Conservation (phyloP, 805 yeast genomes). For the Scheffersomyces coipomensis region DNA sequence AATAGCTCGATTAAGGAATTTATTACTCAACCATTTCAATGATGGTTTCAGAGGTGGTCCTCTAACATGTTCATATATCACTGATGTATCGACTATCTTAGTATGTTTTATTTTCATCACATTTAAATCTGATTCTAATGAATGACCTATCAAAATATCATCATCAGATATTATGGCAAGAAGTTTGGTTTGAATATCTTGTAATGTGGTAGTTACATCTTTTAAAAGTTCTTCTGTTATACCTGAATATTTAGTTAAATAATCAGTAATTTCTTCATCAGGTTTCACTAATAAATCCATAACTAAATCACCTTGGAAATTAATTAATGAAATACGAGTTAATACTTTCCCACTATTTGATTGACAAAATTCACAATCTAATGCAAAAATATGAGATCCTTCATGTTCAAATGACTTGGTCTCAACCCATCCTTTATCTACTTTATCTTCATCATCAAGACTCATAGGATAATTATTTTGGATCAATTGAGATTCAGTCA, state of each 20-base stretch:
- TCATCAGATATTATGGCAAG: slow-evolving; percentile 44
- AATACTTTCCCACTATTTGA: slow-evolving; percentile 62
- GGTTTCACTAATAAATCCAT: slow-evolving; percentile 82
- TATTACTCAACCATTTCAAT: slow-evolving; percentile 64
- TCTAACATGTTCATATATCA: slow-evolving; percentile 72
- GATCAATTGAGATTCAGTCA: slow-evolving; percentile 48
- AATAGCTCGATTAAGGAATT: slow-evolving; percentile 54
- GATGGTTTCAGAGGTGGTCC: slow-evolving; percentile 85
- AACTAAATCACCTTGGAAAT: slow-evolving; percentile 57
- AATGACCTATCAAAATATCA: slow-evolving; percentile 85
- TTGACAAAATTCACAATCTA: slow-evolving; percentile 94
- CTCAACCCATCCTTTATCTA: slow-evolving; percentile 12
- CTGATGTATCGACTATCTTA: slow-evolving; percentile 74
- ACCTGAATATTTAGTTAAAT: slow-evolving; percentile 83
- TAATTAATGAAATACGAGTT: slow-evolving; percentile 74
- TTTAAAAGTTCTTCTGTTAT: slow-evolving; percentile 69
- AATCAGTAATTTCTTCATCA: slow-evolving; percentile 67
- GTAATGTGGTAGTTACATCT: slow-evolving; percentile 60
- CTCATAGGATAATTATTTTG: slow-evolving; percentile 56
- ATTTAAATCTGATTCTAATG: slow-evolving; percentile 77
- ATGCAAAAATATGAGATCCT: slow-evolving; percentile 66
- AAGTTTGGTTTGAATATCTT: slow-evolving; percentile 66
- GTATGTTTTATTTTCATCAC: slow-evolving; percentile 74
- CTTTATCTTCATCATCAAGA: slow-evolving; percentile 3
- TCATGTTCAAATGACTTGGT: slow-evolving; percentile 54